Evolutionary conservation across 2,329 filamentous ascomycete genomes (phyloP), one percentile per base, ranked within the genome.

Genomic region (Scytalidium lignicola): DNA sequence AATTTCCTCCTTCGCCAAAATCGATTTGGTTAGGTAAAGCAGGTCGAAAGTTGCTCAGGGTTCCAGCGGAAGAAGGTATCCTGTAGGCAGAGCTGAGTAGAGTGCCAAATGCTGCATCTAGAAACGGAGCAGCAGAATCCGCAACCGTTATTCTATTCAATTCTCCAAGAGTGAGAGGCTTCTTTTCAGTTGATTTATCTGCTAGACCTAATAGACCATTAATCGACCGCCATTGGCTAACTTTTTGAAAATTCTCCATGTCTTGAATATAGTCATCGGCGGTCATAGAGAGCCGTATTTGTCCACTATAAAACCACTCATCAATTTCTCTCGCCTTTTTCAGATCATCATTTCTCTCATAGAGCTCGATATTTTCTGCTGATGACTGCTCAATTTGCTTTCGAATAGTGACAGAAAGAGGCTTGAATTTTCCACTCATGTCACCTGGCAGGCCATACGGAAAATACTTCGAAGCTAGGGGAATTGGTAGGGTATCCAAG

Each of bases 241-340:
- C 23, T 32, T 37, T 46, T 6, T 46, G 10, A 37, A 17, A 4
- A 5, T 15, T 37, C 32, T 37, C 12, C 32, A 13, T 37, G 15
- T 5, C 58, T 4, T 32, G 42, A 19, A 60, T 51, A 39, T 57
- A 53, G 28, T 62, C 58, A 6, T 60, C 55, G 12, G 43, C 45
- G 8, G 51, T 56, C 59, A 62, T 61, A 6, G 49, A 51, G 3
- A 41, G 54, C 22, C 56, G 54, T 48, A 58, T 49, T 21, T 63
- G 60, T 10, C 62, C 61, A 20, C 43, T 41, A 28, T 64, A 65
- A 43, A 63, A 62, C 51, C 52, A 57, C 20, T 64, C 53, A 46
- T 62, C 56, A 15, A 57, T 41, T 20, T 57, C 47, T 21, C 54
- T 46, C 19, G 43, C 44, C n/a, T 47, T 51, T 19, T 52, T 37